A percentile compares a stretch with the other conserved stretches of the same genome.
phyloP scores from a whole-genome alignment of 768 basidiomycete genomes.

The Holtermanniella nyarrowii region DNA sequence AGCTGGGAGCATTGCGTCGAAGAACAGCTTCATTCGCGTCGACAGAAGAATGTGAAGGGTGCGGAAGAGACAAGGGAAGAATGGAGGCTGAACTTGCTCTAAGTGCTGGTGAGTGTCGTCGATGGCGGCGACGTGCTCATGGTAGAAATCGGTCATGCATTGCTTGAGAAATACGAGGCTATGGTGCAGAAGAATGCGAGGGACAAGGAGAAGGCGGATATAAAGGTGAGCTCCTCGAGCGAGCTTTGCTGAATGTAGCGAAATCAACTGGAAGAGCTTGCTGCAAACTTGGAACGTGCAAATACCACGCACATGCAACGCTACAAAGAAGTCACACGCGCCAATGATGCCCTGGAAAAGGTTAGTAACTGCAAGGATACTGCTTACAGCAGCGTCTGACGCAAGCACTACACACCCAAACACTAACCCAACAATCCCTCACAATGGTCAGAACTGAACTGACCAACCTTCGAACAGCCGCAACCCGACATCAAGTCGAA shows the following conservation, averaged over 20 bases:
- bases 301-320: conserved; percentile 27
- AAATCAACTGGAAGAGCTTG: background rate
- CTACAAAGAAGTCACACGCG: conserved; percentile 27
- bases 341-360: conserved; percentile 37
- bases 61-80: conserved; percentile 55
- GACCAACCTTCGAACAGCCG: conserved; percentile 22
- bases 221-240: conserved; percentile 18
- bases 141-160: conserved; percentile 84
- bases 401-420: conserved; percentile 36
- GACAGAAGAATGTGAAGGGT: conserved; percentile 11
- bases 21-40: background rate
- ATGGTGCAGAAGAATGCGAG: conserved; percentile 23
- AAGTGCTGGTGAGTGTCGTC: conserved; percentile 62
- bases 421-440: conserved; percentile 36
- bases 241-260: background rate
- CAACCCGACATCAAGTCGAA: conserved; percentile 23
- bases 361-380: conserved; percentile 10
- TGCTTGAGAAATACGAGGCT: conserved; percentile 75
- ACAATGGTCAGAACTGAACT: conserved; percentile 38
- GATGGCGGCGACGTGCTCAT: conserved; percentile 1
- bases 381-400: conserved; percentile 21
- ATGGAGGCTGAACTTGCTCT: conserved; percentile 68
- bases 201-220: conserved; percentile 24
- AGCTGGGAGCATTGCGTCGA: conserved; percentile 16
- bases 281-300: conserved; percentile 24